Evolutionary conservation across 2,329 filamentous ascomycete species (phyloP).

Genomic region (Fusarium circinatum): DNA sequence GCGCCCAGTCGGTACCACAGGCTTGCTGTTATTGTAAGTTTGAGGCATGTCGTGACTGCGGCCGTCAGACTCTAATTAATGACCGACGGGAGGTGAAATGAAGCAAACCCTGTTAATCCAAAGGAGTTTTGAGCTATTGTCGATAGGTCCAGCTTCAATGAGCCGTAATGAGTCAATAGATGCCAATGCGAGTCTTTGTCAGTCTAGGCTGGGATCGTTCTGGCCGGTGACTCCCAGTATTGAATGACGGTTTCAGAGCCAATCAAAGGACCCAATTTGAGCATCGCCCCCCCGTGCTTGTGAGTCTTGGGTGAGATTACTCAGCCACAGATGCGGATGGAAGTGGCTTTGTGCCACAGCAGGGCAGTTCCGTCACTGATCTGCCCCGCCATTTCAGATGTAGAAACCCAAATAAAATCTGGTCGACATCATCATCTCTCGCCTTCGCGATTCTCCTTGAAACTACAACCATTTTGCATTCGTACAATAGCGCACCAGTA

Average conservation of each 20-base stretch:
- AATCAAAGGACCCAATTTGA: conserved; percentile 19
- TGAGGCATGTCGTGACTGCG: background rate
- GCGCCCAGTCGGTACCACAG: background rate
- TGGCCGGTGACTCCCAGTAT: conserved; percentile 30
- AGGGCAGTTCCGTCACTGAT: conserved; percentile 21
- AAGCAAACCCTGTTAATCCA: background rate
- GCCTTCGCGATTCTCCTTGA: background rate
- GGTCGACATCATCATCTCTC: conserved; percentile 37
- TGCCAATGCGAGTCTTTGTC: background rate
- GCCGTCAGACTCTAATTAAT: background rate
- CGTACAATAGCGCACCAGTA: background rate
- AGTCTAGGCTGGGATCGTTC: background rate
- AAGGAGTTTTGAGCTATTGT: background rate
- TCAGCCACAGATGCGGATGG: conserved; percentile 20
- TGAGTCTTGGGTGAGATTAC: conserved; percentile 25
- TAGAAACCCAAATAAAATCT: conserved; percentile 40
- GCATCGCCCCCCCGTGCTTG: background rate
- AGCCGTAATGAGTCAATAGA: conserved; percentile 13
- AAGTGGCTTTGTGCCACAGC: conserved; percentile 16
- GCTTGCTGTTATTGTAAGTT: background rate
- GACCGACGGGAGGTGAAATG: background rate
- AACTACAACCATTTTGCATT: background rate
- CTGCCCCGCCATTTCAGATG: conserved; percentile 41
- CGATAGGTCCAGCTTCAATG: background rate
- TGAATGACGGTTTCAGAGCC: background rate